phyloP scores from a whole-genome alignment of 768 basidiomycete genomes.

The Cubamyces lactineus region DNA sequence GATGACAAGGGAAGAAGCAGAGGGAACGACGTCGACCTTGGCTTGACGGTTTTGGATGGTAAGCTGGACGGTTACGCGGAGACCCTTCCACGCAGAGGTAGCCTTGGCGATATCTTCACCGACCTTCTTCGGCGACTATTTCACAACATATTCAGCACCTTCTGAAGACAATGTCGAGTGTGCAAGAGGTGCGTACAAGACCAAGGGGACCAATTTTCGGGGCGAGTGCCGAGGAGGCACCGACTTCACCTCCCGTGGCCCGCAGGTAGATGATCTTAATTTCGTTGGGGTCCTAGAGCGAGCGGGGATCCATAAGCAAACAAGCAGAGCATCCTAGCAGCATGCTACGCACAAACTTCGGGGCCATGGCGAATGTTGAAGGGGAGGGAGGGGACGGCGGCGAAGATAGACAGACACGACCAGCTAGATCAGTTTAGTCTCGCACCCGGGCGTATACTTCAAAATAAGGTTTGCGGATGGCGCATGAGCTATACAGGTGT shows the following conservation, averaged over 20 bases:
- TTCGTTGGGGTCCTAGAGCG: conserved; percentile 89
- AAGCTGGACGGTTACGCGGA: conserved; percentile 97
- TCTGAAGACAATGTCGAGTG: background rate
- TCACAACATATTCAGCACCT: conserved; percentile 23
- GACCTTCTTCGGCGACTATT: conserved; percentile 98
- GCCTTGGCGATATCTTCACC: conserved; percentile 99
- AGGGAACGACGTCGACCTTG: conserved; percentile 92
- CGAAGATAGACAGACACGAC: conserved; percentile 28
- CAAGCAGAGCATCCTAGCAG: background rate
- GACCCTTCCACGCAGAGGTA: conserved; percentile 98
- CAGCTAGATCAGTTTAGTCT: conserved; percentile 24
- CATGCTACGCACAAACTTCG: conserved; percentile 64
- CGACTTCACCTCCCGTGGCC: conserved; percentile 98
- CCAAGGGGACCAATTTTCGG: conserved; percentile 99
- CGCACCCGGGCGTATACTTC: conserved; percentile 25
- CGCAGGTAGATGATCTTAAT: conserved; percentile 99
- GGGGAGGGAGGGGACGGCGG: conserved; percentile 37
- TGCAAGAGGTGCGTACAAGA: conserved; percentile 66
- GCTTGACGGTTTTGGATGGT: conserved; percentile 99
- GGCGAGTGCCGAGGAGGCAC: conserved; percentile 96
- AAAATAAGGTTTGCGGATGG: conserved; percentile 60
- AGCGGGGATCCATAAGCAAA: conserved; percentile 1
- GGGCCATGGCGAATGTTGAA: conserved; percentile 60
- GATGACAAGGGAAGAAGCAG: conserved; percentile 97
- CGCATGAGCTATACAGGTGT: conserved; percentile 58